These are phyloP conservation scores for Scedosporium aurantiacum DNA, from an alignment of 2,329 filamentous ascomycete genomes.

Conservation along the genomic window DNA sequence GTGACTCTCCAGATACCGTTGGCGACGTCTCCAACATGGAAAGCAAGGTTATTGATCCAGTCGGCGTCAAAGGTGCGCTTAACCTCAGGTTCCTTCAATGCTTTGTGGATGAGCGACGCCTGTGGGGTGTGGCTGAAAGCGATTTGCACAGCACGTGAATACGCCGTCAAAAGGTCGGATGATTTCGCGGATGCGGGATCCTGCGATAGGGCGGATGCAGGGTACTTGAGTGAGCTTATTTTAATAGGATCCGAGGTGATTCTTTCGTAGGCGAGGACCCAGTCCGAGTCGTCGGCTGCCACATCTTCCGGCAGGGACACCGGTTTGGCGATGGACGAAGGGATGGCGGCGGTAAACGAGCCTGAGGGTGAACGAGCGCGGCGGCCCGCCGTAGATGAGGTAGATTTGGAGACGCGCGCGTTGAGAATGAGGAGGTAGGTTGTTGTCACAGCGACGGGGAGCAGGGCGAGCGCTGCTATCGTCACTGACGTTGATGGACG, in stretches of 20 bases:
- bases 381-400: background rate
- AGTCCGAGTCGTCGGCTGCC: slow-evolving; percentile 11
- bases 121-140: slow-evolving; percentile 23
- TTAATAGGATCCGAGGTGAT: slow-evolving; percentile 15
- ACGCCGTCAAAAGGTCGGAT: slow-evolving; percentile 15
- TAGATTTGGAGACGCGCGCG: background rate
- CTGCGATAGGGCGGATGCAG: background rate
- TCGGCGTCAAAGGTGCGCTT: slow-evolving; percentile 15
- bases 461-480: background rate
- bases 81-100: slow-evolving; percentile 12
- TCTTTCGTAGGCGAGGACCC: slow-evolving; percentile 19
- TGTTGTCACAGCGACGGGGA: background rate
- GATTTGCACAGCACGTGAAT: slow-evolving; percentile 17
- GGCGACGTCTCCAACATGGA: slow-evolving; percentile 18
- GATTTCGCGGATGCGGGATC: background rate
- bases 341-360: slow-evolving; percentile 14
- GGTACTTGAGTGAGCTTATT: background rate
- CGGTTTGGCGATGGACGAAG: slow-evolving; percentile 6
- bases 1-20: slow-evolving; percentile 21
- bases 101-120: slow-evolving; percentile 17
- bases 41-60: slow-evolving; percentile 14
- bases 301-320: slow-evolving; percentile 14
- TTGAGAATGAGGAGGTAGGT: background rate
- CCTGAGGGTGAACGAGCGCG: background rate
- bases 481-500: slow-evolving; percentile 19